These are phyloP conservation scores for Cyberlindnera maritima DNA, from an alignment of 805 yeast genomes.

Conservation along the genomic window DNA sequence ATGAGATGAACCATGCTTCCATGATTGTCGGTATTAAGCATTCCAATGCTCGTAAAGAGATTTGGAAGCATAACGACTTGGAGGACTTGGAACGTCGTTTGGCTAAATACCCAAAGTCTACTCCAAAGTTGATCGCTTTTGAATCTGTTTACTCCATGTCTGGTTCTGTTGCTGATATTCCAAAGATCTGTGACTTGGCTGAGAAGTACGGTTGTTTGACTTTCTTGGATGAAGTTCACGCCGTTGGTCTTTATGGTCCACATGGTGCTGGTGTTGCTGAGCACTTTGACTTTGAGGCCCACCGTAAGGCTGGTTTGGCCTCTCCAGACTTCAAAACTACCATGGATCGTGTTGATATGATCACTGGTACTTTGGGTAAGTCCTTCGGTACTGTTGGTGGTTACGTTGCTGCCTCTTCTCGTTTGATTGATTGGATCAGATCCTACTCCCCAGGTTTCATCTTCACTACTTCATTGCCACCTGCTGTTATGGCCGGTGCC, in stretches of 20 bases:
- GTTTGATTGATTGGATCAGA: conserved; percentile 90
- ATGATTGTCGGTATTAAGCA: conserved; percentile 96
- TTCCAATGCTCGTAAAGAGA: conserved; percentile 82
- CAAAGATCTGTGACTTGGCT: conserved; percentile 89
- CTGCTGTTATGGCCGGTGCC: conserved; percentile 97
- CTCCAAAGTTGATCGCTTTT: conserved; percentile 94
- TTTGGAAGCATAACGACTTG: conserved; percentile 89
- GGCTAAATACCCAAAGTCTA: conserved; percentile 75
- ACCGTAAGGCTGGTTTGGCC: conserved; percentile 63
- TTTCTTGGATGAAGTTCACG: conserved; percentile 97
- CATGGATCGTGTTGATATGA: conserved; percentile 89
- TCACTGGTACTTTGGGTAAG: conserved; percentile 97
- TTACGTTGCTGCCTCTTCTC: conserved; percentile 85
- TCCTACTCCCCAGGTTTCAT: conserved; percentile 97
- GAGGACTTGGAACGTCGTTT: conserved; percentile 77
- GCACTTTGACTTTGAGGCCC: conserved; percentile 85
- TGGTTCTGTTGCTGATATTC: conserved; percentile 94
- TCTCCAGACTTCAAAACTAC: conserved; percentile 55
- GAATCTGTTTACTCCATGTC: conserved; percentile 98
- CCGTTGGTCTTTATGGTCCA: conserved; percentile 99
- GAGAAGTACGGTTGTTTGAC: conserved; percentile 97
- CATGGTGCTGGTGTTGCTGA: conserved; percentile 99
- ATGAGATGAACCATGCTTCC: conserved; percentile 92
- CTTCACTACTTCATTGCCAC: conserved; percentile 95
- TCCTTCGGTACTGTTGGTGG: conserved; percentile 98